phyloP scores from a whole-genome alignment of 2,329 filamentous ascomycete genomes.

The Cercospora zeina region DNA sequence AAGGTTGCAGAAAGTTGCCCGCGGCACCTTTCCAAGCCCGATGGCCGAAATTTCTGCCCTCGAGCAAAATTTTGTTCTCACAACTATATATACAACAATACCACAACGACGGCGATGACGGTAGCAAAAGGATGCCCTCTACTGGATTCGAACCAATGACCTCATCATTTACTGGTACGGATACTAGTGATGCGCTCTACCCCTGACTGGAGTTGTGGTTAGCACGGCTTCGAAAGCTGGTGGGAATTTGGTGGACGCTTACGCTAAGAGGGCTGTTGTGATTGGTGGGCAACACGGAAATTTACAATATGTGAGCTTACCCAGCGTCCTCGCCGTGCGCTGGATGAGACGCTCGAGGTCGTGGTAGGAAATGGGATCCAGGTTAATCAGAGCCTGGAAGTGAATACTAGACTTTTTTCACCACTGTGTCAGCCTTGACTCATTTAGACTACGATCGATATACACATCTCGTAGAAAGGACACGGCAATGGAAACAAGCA shows the following conservation, averaged over 20 bases:
- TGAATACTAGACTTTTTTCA: too few species aligned
- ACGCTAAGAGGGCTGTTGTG: slow-evolving; percentile 8
- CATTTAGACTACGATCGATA: too few species aligned
- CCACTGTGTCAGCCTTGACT: too few species aligned
- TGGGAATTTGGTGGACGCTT: not conserved
- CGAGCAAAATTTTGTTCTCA: not conserved
- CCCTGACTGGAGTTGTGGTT: not conserved
- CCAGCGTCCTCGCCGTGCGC: too few species aligned
- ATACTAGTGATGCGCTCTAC: slow-evolving; percentile 21
- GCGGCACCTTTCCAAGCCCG: not conserved
- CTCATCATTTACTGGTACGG: slow-evolving; percentile 5
- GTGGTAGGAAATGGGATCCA: not conserved
- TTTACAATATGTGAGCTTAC: not conserved
- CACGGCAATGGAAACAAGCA: too few species aligned
- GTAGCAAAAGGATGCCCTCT: not conserved
- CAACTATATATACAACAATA: not conserved
- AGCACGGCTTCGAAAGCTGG: not conserved
- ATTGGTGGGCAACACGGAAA: not conserved
- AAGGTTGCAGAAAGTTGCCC: not conserved
- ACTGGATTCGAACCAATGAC: slow-evolving; percentile 20
- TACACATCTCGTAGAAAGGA: too few species aligned
- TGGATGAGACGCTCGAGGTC: not conserved
- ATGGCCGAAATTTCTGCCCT: not conserved
- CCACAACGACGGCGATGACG: not conserved
- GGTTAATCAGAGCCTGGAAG: too few species aligned